These are phyloP conservation scores for Aspergillus proliferans DNA, from an alignment of 2,329 filamentous ascomycete genomes.

Conservation along the genomic window DNA sequence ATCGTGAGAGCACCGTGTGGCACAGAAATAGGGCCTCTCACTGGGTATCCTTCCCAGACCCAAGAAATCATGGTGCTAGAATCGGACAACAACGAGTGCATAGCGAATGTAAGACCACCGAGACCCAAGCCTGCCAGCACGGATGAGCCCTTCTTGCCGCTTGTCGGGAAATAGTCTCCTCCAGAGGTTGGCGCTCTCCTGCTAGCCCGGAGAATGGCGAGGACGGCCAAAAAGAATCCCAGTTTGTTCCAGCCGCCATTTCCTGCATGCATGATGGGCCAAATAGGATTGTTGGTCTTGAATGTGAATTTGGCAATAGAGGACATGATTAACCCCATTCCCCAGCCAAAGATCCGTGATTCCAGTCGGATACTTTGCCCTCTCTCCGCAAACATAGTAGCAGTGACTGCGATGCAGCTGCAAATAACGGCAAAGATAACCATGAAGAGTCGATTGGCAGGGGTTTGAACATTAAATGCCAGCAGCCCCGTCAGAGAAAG, in stretches of 20 bases:
- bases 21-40: slow-evolving; percentile 77
- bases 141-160: slow-evolving; percentile 59
- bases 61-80: slow-evolving; percentile 98
- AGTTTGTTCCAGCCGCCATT: slow-evolving; percentile 92
- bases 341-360: slow-evolving; percentile 71
- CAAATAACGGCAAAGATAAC: slow-evolving; percentile 76
- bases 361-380: slow-evolving; percentile 70
- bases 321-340: slow-evolving; percentile 75
- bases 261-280: slow-evolving; percentile 82
- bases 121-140: slow-evolving; percentile 70
- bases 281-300: slow-evolving; percentile 92
- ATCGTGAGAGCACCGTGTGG: slow-evolving; percentile 88
- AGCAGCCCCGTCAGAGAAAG: slow-evolving; percentile 71
- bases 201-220: slow-evolving; percentile 71
- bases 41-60: slow-evolving; percentile 95
- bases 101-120: slow-evolving; percentile 75
- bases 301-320: slow-evolving; percentile 88
- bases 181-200: slow-evolving; percentile 53
- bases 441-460: slow-evolving; percentile 68
- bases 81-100: slow-evolving; percentile 90
- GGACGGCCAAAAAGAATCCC: slow-evolving; percentile 67
- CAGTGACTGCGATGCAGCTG: slow-evolving; percentile 77
- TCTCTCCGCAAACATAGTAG: slow-evolving; percentile 72
- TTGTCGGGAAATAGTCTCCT: slow-evolving; percentile 45
- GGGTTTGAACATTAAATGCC: slow-evolving; percentile 69